phyloP scores from a whole-genome alignment of 2,329 filamentous ascomycete genomes.

The Sarocladiaceae sp. region DNA sequence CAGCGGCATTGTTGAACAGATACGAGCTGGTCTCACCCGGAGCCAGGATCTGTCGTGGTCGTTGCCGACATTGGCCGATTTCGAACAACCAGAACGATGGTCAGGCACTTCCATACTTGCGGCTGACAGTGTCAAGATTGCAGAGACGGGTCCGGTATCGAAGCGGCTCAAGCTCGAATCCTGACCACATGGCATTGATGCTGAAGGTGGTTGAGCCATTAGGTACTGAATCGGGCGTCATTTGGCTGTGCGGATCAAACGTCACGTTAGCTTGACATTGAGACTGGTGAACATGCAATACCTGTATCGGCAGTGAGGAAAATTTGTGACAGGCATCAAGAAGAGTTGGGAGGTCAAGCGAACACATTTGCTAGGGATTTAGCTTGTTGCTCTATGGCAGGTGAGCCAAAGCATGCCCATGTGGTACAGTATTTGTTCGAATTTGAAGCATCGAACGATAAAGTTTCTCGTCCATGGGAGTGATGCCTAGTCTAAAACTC shows the following conservation, averaged over 20 bases:
- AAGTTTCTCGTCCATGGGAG: not conserved
- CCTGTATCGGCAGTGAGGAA: no score
- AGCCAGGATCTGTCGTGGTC: not conserved
- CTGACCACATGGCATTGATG: not conserved
- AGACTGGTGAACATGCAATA: no score
- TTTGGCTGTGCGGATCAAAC: not conserved
- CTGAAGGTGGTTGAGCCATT: not conserved
- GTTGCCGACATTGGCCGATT: conserved; percentile 11
- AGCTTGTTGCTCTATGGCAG: not conserved
- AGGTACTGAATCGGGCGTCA: not conserved
- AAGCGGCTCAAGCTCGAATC: conserved; percentile 10
- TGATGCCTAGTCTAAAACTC: conserved; percentile 6
- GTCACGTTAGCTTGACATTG: no score
- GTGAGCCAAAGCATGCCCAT: no score
- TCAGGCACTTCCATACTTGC: no score
- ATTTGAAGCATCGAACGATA: not conserved
- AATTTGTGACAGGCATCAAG: no score
- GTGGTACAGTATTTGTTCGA: not conserved
- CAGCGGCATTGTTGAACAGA: conserved; percentile 3
- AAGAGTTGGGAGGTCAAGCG: no score
- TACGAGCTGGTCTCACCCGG: not conserved
- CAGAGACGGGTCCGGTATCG: not conserved
- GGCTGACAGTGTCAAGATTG: no score
- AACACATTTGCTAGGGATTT: not conserved
- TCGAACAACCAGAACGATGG: conserved; percentile 4